A percentile compares a stretch with the other conserved stretches of the same genome.
These are phyloP conservation scores for Nannizzia gypsea DNA, from an alignment of 2,329 filamentous ascomycete species.

Conservation along the genomic window DNA sequence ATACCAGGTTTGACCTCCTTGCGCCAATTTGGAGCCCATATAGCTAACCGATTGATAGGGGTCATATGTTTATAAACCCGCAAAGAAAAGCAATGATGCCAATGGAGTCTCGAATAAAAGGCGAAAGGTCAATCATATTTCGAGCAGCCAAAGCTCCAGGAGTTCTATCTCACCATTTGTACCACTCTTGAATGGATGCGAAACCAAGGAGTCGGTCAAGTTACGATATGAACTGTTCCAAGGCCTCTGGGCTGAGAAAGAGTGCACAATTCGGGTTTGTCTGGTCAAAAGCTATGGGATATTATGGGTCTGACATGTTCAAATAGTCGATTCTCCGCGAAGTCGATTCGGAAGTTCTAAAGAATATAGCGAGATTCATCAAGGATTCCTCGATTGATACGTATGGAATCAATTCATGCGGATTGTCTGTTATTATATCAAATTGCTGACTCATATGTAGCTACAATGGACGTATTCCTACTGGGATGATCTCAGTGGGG, in stretches of 20 bases:
- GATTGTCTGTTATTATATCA: neutral
- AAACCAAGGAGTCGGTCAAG: constrained; percentile 22
- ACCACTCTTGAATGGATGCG: constrained; percentile 30
- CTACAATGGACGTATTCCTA: constrained; percentile 30
- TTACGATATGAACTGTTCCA: constrained; percentile 29
- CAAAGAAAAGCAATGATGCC: constrained; percentile 26
- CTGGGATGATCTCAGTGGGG: constrained; percentile 33
- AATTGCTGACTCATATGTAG: constrained; percentile 18
- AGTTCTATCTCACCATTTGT: constrained; percentile 22
- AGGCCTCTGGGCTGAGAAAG: constrained; percentile 29
- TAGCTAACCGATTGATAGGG: constrained; percentile 31
- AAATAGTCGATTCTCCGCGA: constrained; percentile 23
- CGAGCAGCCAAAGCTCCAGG: constrained; percentile 23
- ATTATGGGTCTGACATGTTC: neutral
- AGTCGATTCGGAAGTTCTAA: constrained; percentile 30
- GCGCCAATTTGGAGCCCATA: neutral
- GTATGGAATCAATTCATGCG: constrained; percentile 20
- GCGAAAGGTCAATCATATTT: constrained; percentile 36
- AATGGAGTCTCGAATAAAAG: constrained; percentile 44
- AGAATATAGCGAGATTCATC: constrained; percentile 29
- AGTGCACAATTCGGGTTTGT: constrained; percentile 30
- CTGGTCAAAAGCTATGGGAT: neutral
- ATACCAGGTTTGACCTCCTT: constrained; percentile 20
- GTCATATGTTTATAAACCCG: constrained; percentile 51
- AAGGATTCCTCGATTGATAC: constrained; percentile 23